These are phyloP conservation scores for Geranium brycei DNA, from an alignment of 345 rosid species.

Conservation along the genomic window DNA sequence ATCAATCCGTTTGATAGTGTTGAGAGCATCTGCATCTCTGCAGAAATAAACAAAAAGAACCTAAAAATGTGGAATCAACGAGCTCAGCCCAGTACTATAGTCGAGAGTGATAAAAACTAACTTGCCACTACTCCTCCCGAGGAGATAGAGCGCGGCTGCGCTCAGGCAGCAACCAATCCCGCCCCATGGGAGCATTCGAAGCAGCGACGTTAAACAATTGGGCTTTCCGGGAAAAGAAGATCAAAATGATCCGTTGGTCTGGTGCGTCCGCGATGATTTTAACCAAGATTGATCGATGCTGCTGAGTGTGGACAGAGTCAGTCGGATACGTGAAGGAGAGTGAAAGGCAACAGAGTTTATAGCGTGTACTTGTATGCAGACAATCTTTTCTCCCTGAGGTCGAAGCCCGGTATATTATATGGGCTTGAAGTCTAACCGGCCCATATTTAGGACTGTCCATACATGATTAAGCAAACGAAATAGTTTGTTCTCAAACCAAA, in stretches of 20 bases:
- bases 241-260: too few species aligned
- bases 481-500: too few species aligned
- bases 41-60: slow-evolving; percentile 2
- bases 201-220: not conserved
- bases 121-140: slow-evolving; percentile 94
- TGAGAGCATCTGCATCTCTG: slow-evolving; percentile 80
- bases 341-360: not conserved
- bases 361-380: not conserved
- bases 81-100: not conserved
- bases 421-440: too few species aligned
- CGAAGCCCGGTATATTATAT: too few species aligned
- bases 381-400: not conserved
- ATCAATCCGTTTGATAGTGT: slow-evolving; percentile 58
- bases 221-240: not conserved
- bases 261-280: too few species aligned
- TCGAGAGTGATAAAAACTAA: not conserved
- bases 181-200: slow-evolving; percentile 34
- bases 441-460: not conserved
- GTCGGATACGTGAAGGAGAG: slow-evolving; percentile 17
- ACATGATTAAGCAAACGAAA: too few species aligned
- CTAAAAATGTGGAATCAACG: too few species aligned
- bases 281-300: not conserved
- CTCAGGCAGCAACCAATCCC: slow-evolving; percentile 83
- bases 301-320: slow-evolving; percentile 10
- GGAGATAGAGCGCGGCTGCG: slow-evolving; percentile 78